phyloP scores from a whole-genome alignment of 352 stramenopile genomes.

The Pseudoperonospora humuli region DNA sequence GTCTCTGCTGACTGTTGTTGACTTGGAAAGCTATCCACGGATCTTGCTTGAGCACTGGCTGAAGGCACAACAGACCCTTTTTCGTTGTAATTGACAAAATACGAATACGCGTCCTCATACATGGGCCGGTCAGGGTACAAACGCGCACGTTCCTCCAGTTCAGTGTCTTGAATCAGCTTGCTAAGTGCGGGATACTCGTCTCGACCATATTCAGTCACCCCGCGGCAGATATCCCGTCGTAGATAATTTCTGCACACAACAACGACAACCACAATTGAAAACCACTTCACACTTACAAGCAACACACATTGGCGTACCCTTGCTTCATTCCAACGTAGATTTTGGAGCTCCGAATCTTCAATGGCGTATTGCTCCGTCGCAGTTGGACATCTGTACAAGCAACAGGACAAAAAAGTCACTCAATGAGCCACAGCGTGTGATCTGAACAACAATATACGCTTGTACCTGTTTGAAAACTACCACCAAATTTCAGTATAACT shows the following conservation, averaged over 20 bases:
- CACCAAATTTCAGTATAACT: constrained; percentile 64
- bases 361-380: constrained; percentile 52
- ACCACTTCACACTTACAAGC: neutral
- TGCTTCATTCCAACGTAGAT: constrained; percentile 77
- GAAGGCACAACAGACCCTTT: neutral
- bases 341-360: constrained; percentile 46
- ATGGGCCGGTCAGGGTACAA: constrained; percentile 52
- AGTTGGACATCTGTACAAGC: constrained; percentile 47
- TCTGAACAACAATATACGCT: neutral
- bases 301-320: constrained; percentile 37
- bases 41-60: neutral
- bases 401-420: constrained; percentile 1
- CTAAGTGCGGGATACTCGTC: constrained; percentile 70
- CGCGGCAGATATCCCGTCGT: constrained; percentile 65
- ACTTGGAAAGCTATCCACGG: neutral
- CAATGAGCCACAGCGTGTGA: neutral
- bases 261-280: neutral
- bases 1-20: constrained; percentile 7
- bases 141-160: constrained; percentile 41
- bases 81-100: constrained; percentile 49
- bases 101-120: constrained; percentile 68
- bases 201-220: constrained; percentile 69
- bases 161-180: constrained; percentile 56
- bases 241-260: constrained; percentile 40
- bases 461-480: constrained; percentile 69